Conservation (phyloP, 768 basidiomycete species). For the Rhodotorula toruloides region DNA sequence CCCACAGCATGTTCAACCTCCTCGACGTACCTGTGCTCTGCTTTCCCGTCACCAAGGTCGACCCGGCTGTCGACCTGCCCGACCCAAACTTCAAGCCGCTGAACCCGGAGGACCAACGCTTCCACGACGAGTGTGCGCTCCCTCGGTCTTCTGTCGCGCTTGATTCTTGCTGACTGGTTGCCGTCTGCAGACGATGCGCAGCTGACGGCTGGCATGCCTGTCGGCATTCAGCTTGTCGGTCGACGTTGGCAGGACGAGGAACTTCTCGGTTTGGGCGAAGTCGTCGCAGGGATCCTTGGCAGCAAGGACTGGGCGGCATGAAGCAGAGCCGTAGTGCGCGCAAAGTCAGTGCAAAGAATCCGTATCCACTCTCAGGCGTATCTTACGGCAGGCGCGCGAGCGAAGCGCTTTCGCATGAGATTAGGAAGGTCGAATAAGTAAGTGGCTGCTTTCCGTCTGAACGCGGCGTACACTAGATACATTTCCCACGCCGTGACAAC, state of each 20-base stretch:
- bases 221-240: slow-evolving; percentile 1
- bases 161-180: too few relatives aligned
- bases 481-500: too few relatives aligned
- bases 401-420: too few relatives aligned
- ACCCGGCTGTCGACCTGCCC: slow-evolving; percentile 53
- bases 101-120: background rate
- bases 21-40: slow-evolving; percentile 61
- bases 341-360: too few relatives aligned
- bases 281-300: background rate
- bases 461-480: too few relatives aligned
- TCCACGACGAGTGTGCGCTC: background rate
- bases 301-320: slow-evolving; percentile 6
- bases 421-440: too few relatives aligned
- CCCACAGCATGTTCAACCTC: slow-evolving; percentile 65
- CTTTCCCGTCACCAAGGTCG: slow-evolving; percentile 62
- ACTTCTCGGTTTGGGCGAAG: background rate
- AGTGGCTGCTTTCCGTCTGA: too few relatives aligned
- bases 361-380: too few relatives aligned
- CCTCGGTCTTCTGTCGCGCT: background rate
- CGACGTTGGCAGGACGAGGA: slow-evolving; percentile 26
- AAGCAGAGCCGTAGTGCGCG: background rate
- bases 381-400: too few relatives aligned
- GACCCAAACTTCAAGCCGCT: background rate
- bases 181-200: slow-evolving; percentile 1
- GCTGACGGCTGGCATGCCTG: slow-evolving; percentile 8